Evolutionary conservation across 192 early-diverging fungal genomes (phyloP).

Genomic region (Coemansia guatemalensis): DNA sequence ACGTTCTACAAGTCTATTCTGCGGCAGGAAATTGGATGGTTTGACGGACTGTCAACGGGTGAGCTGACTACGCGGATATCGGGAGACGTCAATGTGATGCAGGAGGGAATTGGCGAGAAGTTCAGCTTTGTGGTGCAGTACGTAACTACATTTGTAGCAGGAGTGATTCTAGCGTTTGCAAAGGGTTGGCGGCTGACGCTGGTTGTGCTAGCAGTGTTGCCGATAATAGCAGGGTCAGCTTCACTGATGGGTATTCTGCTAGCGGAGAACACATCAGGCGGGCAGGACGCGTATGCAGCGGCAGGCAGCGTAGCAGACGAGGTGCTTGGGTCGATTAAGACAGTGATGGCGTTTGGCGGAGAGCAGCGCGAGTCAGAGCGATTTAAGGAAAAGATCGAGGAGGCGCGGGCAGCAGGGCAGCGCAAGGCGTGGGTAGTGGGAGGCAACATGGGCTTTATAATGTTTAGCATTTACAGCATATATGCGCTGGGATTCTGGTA

Average conservation of each 20-base stretch:
- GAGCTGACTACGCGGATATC: constrained; percentile 86
- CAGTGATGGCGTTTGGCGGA: constrained; percentile 83
- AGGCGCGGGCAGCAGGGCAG: constrained; percentile 64
- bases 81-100: constrained; percentile 79
- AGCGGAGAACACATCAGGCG: constrained; percentile 44
- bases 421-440: constrained; percentile 63
- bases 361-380: constrained; percentile 66
- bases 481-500: constrained; percentile 88
- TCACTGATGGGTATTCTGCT: constrained; percentile 61
- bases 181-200: constrained; percentile 81
- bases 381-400: constrained; percentile 62
- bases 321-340: constrained; percentile 78
- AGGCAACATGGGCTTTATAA: constrained; percentile 69
- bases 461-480: constrained; percentile 71
- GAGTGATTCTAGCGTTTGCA: constrained; percentile 75
- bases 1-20: constrained; percentile 75
- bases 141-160: constrained; percentile 66
- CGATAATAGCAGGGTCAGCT: constrained; percentile 62
- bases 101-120: constrained; percentile 89
- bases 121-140: constrained; percentile 69
- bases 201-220: constrained; percentile 76
- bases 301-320: constrained; percentile 88
- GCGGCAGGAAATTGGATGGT: constrained; percentile 86
- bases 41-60: constrained; percentile 75
- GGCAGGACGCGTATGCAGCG: constrained; percentile 71